Conservation (phyloP, 2,329 filamentous ascomycete species). For the Fusarium falciforme region DNA sequence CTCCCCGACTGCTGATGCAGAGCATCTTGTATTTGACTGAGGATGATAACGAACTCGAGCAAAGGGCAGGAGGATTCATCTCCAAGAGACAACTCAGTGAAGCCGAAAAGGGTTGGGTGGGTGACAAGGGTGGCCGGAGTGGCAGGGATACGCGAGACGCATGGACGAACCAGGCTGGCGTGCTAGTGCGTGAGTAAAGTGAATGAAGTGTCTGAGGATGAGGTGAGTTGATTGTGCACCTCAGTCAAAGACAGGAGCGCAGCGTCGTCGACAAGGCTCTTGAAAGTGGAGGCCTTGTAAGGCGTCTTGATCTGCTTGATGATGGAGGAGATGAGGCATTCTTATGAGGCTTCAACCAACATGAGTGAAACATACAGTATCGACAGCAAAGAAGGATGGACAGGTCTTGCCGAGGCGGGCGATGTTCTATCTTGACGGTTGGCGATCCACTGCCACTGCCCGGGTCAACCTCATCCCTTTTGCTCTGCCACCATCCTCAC, state of each 20-base stretch:
- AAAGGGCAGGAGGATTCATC: constrained; percentile 19
- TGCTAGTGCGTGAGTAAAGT: constrained; percentile 32
- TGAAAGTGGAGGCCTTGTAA: constrained; percentile 13
- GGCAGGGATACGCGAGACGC: constrained; percentile 45
- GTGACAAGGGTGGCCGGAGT: constrained; percentile 37
- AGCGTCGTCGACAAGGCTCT: constrained; percentile 14
- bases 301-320: not conserved
- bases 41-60: constrained; percentile 18
- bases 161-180: constrained; percentile 39
- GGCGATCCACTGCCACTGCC: constrained; percentile 17
- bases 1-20: not conserved
- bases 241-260: constrained; percentile 12
- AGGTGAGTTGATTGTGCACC: constrained; percentile 32
- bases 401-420: not conserved
- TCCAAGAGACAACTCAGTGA: constrained; percentile 28
- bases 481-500: constrained; percentile 14
- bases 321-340: constrained; percentile 6
- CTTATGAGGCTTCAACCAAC: not conserved
- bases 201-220: constrained; percentile 30
- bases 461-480: constrained; percentile 11
- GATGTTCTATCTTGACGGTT: not conserved
- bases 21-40: not conserved
- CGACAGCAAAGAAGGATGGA: not conserved
- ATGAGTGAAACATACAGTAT: not conserved
- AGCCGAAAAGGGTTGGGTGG: constrained; percentile 39